Evolutionary conservation across 345 rosid genomes (phyloP).

Genomic region (Brassica nigra): DNA sequence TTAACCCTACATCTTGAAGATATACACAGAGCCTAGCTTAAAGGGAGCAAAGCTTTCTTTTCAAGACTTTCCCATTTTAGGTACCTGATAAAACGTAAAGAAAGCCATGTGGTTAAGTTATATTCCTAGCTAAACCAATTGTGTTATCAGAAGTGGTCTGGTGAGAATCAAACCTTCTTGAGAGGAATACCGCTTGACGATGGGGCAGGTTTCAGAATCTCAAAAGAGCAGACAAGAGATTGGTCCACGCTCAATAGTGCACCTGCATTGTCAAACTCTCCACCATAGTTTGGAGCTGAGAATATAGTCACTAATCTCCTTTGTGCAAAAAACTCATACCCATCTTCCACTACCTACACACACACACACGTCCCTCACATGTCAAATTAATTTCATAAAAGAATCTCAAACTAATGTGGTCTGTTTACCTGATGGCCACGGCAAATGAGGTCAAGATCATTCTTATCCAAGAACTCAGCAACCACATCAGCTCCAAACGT

Average conservation of each 20-base stretch:
- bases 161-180: constrained; percentile 61
- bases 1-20: constrained; percentile 33
- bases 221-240: constrained; percentile 81
- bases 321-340: constrained; percentile 90
- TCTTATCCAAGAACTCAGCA: constrained; percentile 82
- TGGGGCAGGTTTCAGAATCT: constrained; percentile 79
- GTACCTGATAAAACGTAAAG: constrained; percentile 30
- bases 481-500: constrained; percentile 87
- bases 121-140: neutral
- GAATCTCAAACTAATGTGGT: neutral
- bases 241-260: constrained; percentile 80
- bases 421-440: constrained; percentile 88
- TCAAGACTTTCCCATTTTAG: constrained; percentile 41
- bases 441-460: constrained; percentile 94
- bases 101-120: neutral
- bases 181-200: constrained; percentile 51
- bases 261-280: constrained; percentile 98
- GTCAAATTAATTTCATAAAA: neutral
- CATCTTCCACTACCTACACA: constrained; percentile 95
- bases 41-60: constrained; percentile 20
- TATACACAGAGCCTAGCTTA: constrained; percentile 31
- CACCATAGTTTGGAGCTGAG: constrained; percentile 99
- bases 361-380: neutral
- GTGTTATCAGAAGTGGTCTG: neutral
- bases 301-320: constrained; percentile 85